Evolutionary conservation across 2,329 filamentous ascomycete species (phyloP).

Genomic region (Penicillium polonicum): DNA sequence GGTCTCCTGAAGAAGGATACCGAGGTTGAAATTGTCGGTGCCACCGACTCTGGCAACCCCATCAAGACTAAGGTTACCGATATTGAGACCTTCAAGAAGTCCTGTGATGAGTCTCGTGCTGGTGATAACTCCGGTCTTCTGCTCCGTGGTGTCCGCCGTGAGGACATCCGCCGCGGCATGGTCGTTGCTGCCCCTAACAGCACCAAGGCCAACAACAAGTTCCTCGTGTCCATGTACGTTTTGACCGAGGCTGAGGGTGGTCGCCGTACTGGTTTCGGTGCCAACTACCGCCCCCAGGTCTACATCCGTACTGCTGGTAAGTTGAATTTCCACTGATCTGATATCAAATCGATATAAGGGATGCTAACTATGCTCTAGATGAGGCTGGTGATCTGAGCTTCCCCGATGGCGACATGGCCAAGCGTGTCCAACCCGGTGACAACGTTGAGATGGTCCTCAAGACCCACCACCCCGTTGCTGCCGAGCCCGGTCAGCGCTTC

Average conservation of each 20-base stretch:
- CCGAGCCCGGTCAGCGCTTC: conserved; percentile 92
- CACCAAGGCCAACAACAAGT: conserved; percentile 84
- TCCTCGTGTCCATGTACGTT: conserved; percentile 94
- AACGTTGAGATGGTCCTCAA: conserved; percentile 96
- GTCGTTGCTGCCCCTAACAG: conserved; percentile 80
- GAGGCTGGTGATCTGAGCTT: conserved; percentile 75
- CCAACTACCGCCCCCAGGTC: conserved; percentile 96
- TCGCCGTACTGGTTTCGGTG: conserved; percentile 89
- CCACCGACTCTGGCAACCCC: conserved; percentile 60
- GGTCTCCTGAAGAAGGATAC: conserved; percentile 89
- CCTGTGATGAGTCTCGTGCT: conserved; percentile 90
- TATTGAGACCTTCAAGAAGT: conserved; percentile 99
- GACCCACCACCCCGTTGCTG: conserved; percentile 78
- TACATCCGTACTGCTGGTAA: conserved; percentile 81
- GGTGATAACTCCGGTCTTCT: conserved; percentile 98
- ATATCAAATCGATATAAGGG: conserved; percentile 32
- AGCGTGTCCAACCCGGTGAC: conserved; percentile 96
- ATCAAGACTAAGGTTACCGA: conserved; percentile 99
- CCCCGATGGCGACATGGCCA: conserved; percentile 75
- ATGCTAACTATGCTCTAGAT: conserved; percentile 41
- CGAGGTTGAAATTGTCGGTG: conserved; percentile 93
- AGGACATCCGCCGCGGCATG: conserved; percentile 94
- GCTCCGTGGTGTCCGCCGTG: conserved; percentile 91
- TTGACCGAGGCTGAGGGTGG: conserved; percentile 97
- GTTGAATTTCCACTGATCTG: background rate